Conservation (phyloP, 345 rosid species). For the Iberis pinnata region DNA sequence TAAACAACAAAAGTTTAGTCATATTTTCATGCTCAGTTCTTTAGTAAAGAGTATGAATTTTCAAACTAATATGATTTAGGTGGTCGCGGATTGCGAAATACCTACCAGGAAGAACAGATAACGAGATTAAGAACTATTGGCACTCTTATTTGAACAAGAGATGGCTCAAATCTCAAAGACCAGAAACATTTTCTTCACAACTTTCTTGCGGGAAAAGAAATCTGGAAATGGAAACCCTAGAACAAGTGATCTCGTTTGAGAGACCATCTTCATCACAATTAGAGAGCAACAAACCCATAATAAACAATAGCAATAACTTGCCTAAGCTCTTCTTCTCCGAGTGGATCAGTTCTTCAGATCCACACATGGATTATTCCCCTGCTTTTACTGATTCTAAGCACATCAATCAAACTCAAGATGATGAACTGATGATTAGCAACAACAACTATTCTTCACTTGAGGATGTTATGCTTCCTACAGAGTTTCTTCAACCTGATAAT, state of each 20-base stretch:
- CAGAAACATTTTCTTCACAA: constrained; percentile 22
- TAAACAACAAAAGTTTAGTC: too few relatives aligned
- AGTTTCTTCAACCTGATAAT: constrained; percentile 42
- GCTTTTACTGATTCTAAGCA: constrained; percentile 17
- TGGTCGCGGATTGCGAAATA: constrained; percentile 79
- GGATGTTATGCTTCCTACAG: too few relatives aligned
- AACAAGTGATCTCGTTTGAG: constrained; percentile 28
- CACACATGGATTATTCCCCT: constrained; percentile 15
- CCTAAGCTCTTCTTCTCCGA: constrained; percentile 65
- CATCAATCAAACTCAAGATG: constrained; percentile 24
- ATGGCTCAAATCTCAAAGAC: constrained; percentile 31
- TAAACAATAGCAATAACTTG: constrained; percentile 18
- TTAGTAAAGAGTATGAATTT: constrained; percentile 13
- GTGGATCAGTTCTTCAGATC: constrained; percentile 54
- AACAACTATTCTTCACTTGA: constrained; percentile 23
- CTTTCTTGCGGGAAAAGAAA: constrained; percentile 27
- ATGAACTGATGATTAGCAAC: constrained; percentile 22
- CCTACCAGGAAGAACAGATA: constrained; percentile 93
- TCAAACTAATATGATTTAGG: too few relatives aligned
- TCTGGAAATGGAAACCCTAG: constrained; percentile 31
- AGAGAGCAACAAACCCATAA: constrained; percentile 22
- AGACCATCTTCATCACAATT: constrained; percentile 26
- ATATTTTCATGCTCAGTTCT: constrained; percentile 1
- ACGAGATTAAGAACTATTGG: constrained; percentile 91
- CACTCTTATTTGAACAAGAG: constrained; percentile 80